These are phyloP conservation scores for Fusarium chlamydosporum DNA, from an alignment of 2,329 filamentous ascomycete genomes.

Conservation along the genomic window DNA sequence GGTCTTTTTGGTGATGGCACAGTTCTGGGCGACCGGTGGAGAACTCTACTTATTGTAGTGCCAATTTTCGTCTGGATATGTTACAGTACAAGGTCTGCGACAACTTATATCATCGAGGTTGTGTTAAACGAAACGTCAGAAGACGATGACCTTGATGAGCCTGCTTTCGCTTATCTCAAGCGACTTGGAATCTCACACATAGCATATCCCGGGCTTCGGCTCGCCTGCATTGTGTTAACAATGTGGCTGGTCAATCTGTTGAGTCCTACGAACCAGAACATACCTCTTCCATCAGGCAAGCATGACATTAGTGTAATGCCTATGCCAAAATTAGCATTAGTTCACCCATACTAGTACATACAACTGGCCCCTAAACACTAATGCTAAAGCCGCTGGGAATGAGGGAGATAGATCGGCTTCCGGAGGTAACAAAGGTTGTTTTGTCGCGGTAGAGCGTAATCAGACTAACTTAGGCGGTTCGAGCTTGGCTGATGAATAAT, in stretches of 20 bases:
- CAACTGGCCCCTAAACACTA: no score
- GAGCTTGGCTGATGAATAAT: no score
- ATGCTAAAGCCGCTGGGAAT: no score
- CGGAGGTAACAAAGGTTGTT: no score
- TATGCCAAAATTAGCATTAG: background rate
- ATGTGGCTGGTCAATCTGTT: constrained; percentile 46
- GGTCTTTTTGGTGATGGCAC: constrained; percentile 43
- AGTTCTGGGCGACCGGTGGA: constrained; percentile 47
- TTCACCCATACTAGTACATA: background rate
- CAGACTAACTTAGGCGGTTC: no score
- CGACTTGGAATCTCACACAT: background rate
- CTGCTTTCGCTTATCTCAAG: background rate
- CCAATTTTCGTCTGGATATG: constrained; percentile 50
- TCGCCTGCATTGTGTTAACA: constrained; percentile 20
- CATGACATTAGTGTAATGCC: background rate
- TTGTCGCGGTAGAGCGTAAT: no score
- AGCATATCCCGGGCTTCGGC: constrained; percentile 1
- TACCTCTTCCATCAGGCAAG: background rate
- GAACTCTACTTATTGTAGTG: constrained; percentile 44
- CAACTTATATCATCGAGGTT: constrained; percentile 42
- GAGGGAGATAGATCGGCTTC: no score
- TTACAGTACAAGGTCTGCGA: constrained; percentile 36
- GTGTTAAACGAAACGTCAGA: constrained; percentile 30
- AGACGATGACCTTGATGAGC: background rate
- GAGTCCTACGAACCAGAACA: background rate